A percentile compares a stretch with the other conserved stretches of the same genome.
phyloP scores from a whole-genome alignment of 108 stramenopile genomes.

The Licmophora abbreviata region DNA sequence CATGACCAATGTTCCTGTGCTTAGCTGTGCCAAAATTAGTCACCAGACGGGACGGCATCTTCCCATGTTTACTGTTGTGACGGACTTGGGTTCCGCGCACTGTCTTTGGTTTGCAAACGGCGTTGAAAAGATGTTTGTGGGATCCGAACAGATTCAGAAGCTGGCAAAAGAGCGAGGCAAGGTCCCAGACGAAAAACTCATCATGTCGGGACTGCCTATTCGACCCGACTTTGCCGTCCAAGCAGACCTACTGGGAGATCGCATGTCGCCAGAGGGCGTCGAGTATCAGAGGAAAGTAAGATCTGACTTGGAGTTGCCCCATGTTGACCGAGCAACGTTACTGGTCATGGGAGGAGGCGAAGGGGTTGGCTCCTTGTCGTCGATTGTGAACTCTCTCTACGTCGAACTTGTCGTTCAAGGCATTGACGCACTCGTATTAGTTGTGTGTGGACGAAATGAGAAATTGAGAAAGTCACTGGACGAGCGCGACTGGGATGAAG shows the following conservation, averaged over 20 bases:
- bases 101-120: slow-evolving; percentile 89
- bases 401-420: slow-evolving; percentile 48
- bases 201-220: slow-evolving; percentile 88
- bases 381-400: slow-evolving; percentile 79
- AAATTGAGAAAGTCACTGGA: slow-evolving; percentile 29
- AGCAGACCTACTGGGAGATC: slow-evolving; percentile 59
- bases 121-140: slow-evolving; percentile 90
- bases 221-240: slow-evolving; percentile 82
- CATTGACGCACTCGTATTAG: slow-evolving; percentile 78
- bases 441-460: slow-evolving; percentile 90
- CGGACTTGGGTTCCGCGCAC: slow-evolving; percentile 93
- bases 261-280: slow-evolving; percentile 44
- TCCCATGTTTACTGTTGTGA: slow-evolving; percentile 93
- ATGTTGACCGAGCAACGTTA: slow-evolving; percentile 36
- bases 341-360: slow-evolving; percentile 89
- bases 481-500: slow-evolving; percentile 36
- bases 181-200: slow-evolving; percentile 75
- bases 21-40: slow-evolving; percentile 69
- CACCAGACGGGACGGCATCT: slow-evolving; percentile 65
- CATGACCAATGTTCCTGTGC: slow-evolving; percentile 92
- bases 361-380: slow-evolving; percentile 83
- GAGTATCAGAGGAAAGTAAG: slow-evolving; percentile 44
- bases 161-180: slow-evolving; percentile 73
- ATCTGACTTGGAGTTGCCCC: slow-evolving; percentile 31
- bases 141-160: slow-evolving; percentile 54